Conservation (phyloP, 2,329 filamentous ascomycete species). For the Scedosporium apiospermum region DNA sequence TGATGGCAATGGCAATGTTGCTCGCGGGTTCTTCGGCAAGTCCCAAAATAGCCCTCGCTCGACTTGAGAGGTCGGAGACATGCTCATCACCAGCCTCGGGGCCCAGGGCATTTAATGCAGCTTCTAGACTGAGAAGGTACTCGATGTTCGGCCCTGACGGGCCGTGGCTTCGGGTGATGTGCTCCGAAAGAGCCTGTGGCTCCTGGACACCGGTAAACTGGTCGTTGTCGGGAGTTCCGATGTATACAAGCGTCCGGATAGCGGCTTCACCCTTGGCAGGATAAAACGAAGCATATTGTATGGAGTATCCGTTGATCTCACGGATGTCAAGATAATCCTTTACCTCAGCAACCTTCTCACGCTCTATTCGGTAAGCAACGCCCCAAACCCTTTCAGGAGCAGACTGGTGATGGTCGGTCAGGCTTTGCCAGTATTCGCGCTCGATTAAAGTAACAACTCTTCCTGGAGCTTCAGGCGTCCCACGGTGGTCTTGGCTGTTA, state of each 20-base stretch:
- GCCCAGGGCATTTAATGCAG: conserved; percentile 62
- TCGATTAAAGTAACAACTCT: conserved; percentile 91
- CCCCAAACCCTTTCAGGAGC: conserved; percentile 72
- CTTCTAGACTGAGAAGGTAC: conserved; percentile 75
- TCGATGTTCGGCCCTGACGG: conserved; percentile 86
- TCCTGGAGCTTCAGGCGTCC: conserved; percentile 78
- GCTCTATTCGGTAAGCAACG: conserved; percentile 76
- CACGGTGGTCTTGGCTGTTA: conserved; percentile 84
- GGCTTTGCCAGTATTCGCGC: conserved; percentile 68
- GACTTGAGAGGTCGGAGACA: conserved; percentile 68
- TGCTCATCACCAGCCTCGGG: conserved; percentile 73
- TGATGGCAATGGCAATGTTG: neutral
- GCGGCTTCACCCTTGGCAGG: conserved; percentile 33
- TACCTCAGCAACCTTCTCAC: conserved; percentile 66
- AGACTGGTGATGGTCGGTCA: conserved; percentile 57
- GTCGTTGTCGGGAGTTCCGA: conserved; percentile 84
- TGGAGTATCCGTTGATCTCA: conserved; percentile 95
- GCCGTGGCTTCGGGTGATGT: conserved; percentile 68
- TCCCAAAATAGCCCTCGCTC: conserved; percentile 54
- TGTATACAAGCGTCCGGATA: conserved; percentile 68
- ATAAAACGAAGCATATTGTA: conserved; percentile 82
- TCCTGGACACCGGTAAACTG: conserved; percentile 86
- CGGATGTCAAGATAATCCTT: conserved; percentile 87
- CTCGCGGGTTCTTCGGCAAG: neutral
- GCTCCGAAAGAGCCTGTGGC: conserved; percentile 64